phyloP scores from a whole-genome alignment of 2,329 filamentous ascomycete species.

The Dothistroma pini region DNA sequence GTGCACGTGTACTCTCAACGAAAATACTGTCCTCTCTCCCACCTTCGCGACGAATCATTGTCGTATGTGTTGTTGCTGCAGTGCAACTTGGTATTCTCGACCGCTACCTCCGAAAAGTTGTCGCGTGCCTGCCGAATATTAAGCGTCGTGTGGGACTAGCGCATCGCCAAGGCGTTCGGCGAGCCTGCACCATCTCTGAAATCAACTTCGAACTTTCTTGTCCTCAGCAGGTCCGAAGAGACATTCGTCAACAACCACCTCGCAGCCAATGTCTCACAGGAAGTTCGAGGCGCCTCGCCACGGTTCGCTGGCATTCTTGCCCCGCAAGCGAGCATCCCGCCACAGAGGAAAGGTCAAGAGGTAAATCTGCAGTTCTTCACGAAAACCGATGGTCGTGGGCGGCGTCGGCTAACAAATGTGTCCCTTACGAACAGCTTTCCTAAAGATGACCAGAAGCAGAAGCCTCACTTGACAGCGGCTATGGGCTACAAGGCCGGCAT shows the following conservation, averaged over 20 bases:
- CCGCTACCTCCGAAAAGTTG: background rate
- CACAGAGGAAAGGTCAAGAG: conserved; percentile 98
- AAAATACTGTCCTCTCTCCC: background rate
- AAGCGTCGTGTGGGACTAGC: background rate
- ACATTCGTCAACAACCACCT: background rate
- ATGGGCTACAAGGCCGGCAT: conserved; percentile 99
- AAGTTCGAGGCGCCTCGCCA: conserved; percentile 89
- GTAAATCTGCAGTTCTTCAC: conserved; percentile 46
- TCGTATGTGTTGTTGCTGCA: background rate
- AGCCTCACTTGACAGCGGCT: conserved; percentile 94
- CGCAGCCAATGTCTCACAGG: conserved; percentile 52
- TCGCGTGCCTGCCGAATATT: background rate
- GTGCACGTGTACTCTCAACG: background rate
- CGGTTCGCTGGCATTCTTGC: conserved; percentile 63
- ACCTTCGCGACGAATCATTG: background rate
- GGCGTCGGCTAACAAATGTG: conserved; percentile 14
- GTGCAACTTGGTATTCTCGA: background rate
- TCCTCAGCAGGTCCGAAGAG: background rate
- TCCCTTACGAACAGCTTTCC: conserved; percentile 70
- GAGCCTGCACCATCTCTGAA: background rate
- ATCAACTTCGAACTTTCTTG: background rate
- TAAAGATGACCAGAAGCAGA: conserved; percentile 99
- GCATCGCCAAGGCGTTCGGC: background rate
- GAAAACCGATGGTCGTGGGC: background rate
- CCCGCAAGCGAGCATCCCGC: conserved; percentile 80